These are phyloP conservation scores for Naegleria fowleri DNA, from an alignment of 208 protist genomes.

Conservation along the genomic window DNA sequence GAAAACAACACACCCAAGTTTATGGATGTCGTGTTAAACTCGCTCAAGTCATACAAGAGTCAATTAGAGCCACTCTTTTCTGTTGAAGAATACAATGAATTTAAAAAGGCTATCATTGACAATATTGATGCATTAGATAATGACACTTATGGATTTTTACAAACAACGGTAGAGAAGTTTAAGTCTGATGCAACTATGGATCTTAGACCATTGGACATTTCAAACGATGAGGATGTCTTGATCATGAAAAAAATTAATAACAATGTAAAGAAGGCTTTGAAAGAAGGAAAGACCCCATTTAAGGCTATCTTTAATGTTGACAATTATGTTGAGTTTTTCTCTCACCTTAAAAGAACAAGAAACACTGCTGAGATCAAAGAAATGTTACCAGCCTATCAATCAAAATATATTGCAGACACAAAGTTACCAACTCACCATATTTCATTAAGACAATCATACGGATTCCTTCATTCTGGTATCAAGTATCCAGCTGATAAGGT, in stretches of 20 bases:
- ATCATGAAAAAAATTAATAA: not conserved
- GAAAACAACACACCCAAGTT: not conserved
- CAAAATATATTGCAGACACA: not conserved
- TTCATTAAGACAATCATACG: not conserved
- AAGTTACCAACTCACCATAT: not conserved
- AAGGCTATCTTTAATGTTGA: not conserved
- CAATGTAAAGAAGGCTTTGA: not conserved
- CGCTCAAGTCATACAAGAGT: not conserved
- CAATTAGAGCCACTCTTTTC: not conserved
- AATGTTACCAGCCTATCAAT: not conserved
- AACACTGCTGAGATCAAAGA: not conserved
- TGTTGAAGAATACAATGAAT: not conserved
- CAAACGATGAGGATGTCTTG: not conserved
- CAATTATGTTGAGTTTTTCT: not conserved
- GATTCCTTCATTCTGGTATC: not conserved
- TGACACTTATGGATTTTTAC: not conserved
- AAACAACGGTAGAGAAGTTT: not conserved
- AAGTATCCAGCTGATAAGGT: conserved; percentile 3
- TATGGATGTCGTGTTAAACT: not conserved
- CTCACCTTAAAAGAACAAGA: not conserved
- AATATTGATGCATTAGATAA: not conserved
- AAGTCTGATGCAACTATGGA: not conserved
- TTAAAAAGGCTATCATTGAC: not conserved
- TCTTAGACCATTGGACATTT: not conserved
- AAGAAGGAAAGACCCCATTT: not conserved